phyloP scores from a whole-genome alignment of 768 basidiomycete genomes.

The Lyophyllum atratum region DNA sequence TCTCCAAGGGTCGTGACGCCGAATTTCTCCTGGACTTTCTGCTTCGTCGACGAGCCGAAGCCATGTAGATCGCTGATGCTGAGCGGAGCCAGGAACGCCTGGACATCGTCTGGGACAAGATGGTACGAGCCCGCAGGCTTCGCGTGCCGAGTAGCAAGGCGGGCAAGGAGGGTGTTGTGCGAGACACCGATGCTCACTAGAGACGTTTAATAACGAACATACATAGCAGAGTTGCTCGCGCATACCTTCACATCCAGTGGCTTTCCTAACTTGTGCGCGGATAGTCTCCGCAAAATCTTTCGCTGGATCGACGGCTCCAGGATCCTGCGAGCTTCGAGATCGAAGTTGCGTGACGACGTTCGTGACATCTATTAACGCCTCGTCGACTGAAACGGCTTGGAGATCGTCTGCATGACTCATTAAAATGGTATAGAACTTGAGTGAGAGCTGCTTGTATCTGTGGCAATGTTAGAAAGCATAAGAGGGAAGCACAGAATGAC shows the following conservation, averaged over 20 bases:
- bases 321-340: slow-evolving; percentile 25
- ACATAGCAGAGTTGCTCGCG: neutral
- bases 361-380: slow-evolving; percentile 91
- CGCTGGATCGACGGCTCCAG: slow-evolving; percentile 54
- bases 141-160: slow-evolving; percentile 86
- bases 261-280: slow-evolving; percentile 69
- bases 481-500: slow-evolving; percentile 14
- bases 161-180: slow-evolving; percentile 90
- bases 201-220: neutral
- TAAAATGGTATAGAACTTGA: slow-evolving; percentile 91
- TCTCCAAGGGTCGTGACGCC: slow-evolving; percentile 72
- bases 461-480: neutral
- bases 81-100: slow-evolving; percentile 61
- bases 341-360: slow-evolving; percentile 48
- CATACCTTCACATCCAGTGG: slow-evolving; percentile 85
- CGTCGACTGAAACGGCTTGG: slow-evolving; percentile 95
- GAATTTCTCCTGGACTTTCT: slow-evolving; percentile 82
- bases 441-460: slow-evolving; percentile 83
- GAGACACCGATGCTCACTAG: slow-evolving; percentile 91
- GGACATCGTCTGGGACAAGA: slow-evolving; percentile 55
- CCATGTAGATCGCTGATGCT: slow-evolving; percentile 85
- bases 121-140: slow-evolving; percentile 91
- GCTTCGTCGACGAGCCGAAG: slow-evolving; percentile 73
- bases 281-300: slow-evolving; percentile 82
- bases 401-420: slow-evolving; percentile 89